Percentiles rank a stretch among this genome's conserved stretches.
Conservation (phyloP, 768 basidiomycete species). For the Leucocoprinus leucothites region DNA sequence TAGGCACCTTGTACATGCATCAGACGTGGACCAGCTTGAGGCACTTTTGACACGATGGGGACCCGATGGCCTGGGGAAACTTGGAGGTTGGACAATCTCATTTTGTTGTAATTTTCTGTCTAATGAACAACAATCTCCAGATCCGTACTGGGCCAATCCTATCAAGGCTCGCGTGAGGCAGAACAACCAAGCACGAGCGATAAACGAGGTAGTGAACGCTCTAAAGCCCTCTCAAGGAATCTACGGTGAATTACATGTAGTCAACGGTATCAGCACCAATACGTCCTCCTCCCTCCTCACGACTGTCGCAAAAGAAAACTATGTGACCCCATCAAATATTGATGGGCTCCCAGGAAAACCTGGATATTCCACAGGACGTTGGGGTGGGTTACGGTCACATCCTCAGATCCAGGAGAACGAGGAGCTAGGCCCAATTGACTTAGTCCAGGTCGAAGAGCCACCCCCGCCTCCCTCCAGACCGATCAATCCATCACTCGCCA, state of each 20-base stretch:
- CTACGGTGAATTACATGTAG: slow-evolving; percentile 61
- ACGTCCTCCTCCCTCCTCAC: slow-evolving; percentile 72
- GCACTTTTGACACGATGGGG: slow-evolving; percentile 87
- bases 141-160: slow-evolving; percentile 85
- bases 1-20: slow-evolving; percentile 89
- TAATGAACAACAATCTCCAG: slow-evolving; percentile 37
- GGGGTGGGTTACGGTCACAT: slow-evolving; percentile 62
- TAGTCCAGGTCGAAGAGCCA: slow-evolving; percentile 28
- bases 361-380: slow-evolving; percentile 58
- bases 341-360: slow-evolving; percentile 54
- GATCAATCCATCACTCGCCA: slow-evolving; percentile 84
- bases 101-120: slow-evolving; percentile 15
- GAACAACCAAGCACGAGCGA: slow-evolving; percentile 63
- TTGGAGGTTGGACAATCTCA: slow-evolving; percentile 60
- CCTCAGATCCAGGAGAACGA: slow-evolving; percentile 64
- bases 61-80: slow-evolving; percentile 83
- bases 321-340: slow-evolving; percentile 36
- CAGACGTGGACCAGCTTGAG: slow-evolving; percentile 85
- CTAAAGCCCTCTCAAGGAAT: slow-evolving; percentile 52
- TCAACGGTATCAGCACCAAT: slow-evolving; percentile 72
- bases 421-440: slow-evolving; percentile 32
- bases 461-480: slow-evolving; percentile 44
- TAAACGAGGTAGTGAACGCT: slow-evolving; percentile 76
- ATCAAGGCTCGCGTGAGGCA: slow-evolving; percentile 78
- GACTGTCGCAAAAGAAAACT: slow-evolving; percentile 72